Evolutionary conservation across 2,329 filamentous ascomycete species (phyloP), one percentile per base, ranked within the genome.

Genomic region (Grosmannia serpens): DNA sequence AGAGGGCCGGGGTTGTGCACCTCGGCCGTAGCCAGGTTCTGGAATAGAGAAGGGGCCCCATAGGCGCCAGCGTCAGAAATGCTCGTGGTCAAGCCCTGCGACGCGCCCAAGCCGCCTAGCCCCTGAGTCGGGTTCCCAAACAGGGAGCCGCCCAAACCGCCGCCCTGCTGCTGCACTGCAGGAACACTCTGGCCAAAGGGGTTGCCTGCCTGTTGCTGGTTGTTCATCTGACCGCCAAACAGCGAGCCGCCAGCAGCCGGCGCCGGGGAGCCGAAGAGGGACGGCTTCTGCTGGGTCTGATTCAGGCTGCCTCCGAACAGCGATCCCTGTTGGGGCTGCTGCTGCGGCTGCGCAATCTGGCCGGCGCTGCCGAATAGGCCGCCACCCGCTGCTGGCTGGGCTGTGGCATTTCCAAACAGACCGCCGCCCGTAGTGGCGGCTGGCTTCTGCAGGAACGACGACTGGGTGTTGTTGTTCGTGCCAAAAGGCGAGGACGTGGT

Each of bases 51-150:
- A 52, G 89, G 83, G 57, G 89, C 91, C 47, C 94, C 94, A 67
- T 95, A 99, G 0, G 95, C 92, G 56, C 88, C 90, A n/a, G 85
- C 79, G 63, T 92, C 90, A 60, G 84, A 85, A 58, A 95, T 82
- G 61, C 89, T 94, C 6, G 91, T 86, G 38, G 87, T 90, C 60
- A 96, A 75, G 22, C 80, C 74, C 67, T 88, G 84, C 20, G 80
- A 80, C n/a, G 81, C 81, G 10, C 71, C 71, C 59, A 74, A 72
- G 35, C 17, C 17, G 9, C 68, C 69, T 56, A 73, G 73, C 2
- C 59, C 53, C 46, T 24, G 60, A 11, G 1, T 15, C 38, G 77
- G 77, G 60, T 70, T 76, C 24, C 82, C 82, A 55, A 89, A 82
- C 3, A 89, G 67, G 0, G 85, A 87, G 60, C 72, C 74, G 26